Base-by-base conservation (phyloP, 2,329 filamentous ascomycete genomes). In the Elsinoe batatas region DNA sequence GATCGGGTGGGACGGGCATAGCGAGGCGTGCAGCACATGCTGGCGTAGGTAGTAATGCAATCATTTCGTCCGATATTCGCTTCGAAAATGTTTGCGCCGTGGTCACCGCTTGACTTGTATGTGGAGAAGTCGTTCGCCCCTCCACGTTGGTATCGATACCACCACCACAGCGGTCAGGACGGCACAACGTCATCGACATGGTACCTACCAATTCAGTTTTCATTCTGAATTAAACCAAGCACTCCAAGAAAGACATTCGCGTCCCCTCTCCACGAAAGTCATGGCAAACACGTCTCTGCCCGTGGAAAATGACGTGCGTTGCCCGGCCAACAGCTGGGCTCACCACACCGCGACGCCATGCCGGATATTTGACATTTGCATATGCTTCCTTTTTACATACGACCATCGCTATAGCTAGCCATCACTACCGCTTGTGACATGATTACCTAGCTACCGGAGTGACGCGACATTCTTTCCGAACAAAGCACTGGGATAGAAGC, bases 11-110 rank as follows among this genome's bases (percentile, higher is more conserved):
- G 26, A 30, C 26, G 47, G 26, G 47, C 47, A 51, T 51, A 51
- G 47, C 47, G 47, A 15, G 47, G 33, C 15, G 47, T 51, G 47
- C n/a, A 17, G 8, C 15, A 11, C 18, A 51, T 51, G 18, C 32
- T 36, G 47, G n/a, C 7, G 15, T 26, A n/a, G 18, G 32, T 51
- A 36, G 47, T 51, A 51, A 51, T 51, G 47, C 32, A 51, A n/a
- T 50, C 46, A 30, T 35, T 22, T 50, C 17, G 12, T 36, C n/a
- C 18, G 7, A 30, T 30, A 8, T 30, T 8, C 7, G 5, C 26
- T 30, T 5, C 4, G 2, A 8, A 5, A 7, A 30, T 30, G 7
- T 30, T 30, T 7, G 26, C 8, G 26, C 26, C 7, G 26, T 30
- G 8, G 26, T 30, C 26, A 7, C 26, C 26, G 26, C 2, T 30